These are phyloP conservation scores for Plasmodium inui DNA, from an alignment of 169 alveolate species.

Conservation along the genomic window DNA sequence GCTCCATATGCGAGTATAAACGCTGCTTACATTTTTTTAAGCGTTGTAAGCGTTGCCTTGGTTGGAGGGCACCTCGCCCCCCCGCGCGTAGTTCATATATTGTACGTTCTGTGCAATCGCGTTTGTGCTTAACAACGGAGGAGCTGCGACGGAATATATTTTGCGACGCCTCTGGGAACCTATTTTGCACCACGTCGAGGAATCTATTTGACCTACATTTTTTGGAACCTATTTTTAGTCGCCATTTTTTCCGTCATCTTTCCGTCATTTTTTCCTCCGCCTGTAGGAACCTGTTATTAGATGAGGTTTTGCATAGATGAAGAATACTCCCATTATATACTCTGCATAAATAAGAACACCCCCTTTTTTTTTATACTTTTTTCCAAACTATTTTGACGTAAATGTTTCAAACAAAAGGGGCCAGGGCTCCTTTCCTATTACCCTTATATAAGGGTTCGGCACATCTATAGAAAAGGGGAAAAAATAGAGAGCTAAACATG, in stretches of 20 bases:
- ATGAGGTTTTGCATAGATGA: background rate
- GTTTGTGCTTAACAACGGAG: background rate
- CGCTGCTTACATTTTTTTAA: background rate
- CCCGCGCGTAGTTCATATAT: background rate
- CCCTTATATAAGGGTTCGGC: constrained; percentile 72
- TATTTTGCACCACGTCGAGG: background rate
- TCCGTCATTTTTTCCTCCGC: background rate
- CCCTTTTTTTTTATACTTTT: background rate
- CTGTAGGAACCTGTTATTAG: background rate
- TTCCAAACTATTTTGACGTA: constrained; percentile 13
- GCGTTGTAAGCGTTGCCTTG: background rate
- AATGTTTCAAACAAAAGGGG: constrained; percentile 55
- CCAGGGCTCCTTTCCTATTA: constrained; percentile 70
- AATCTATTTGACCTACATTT: background rate
- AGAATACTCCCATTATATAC: background rate
- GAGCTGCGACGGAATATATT: background rate
- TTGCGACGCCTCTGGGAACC: no score
- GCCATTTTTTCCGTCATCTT: background rate
- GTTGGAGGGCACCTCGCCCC: background rate
- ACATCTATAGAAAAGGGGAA: background rate
- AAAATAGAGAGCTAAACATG: background rate
- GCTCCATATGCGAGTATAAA: background rate
- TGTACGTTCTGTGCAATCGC: background rate
- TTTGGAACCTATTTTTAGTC: background rate
- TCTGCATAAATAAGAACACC: background rate